Evolutionary conservation across 805 yeast genomes (phyloP), one percentile per base, ranked within the genome.

Genomic region (Saccharomycopsis amapae): DNA sequence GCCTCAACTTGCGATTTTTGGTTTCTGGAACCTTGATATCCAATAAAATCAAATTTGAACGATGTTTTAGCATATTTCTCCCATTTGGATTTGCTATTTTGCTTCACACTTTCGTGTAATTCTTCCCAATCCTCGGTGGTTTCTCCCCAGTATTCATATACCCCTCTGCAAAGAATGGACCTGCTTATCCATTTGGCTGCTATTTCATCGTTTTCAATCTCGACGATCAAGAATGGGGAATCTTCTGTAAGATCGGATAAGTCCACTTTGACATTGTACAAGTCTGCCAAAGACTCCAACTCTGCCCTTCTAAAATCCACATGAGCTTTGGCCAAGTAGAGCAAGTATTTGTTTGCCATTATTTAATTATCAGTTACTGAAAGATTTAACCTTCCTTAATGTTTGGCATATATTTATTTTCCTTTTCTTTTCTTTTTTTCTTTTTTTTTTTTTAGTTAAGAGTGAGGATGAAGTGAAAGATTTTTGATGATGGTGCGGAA

Each of bases 301-400:
- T 90, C 98, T 0, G 95, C 85, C 31, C 64, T 64, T 40, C 97
- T 71, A 63, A 90, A 90, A 49, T 75, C 72, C 42, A 81, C 78
- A 58, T 87, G 88, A 35, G 81, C 75, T 63, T 89, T 96, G 2
- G 96, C 96, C 58, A 93, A 71, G 58, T 82, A 78, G n/a, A 93
- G 67, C 40, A 90, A 61, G 58, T 86, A 93, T 45, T 74, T n/a
- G n/a, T n/a, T 71, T 62, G 72, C 74, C 75, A 12, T 42, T 17
- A 19, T 35, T 15, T 9, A 13, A 10, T 10, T 37, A 20, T 2
- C 37, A 38, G 12, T 13, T 37, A 37, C 2, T 20, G 28, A 37
- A 10, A 30, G 37, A 28, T 40, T 40, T 18, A 18, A 19, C 24
- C 23, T 40, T 13, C 17, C 7, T 1, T 9, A 15, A 12, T 10